A percentile compares a stretch with the other conserved stretches of the same genome.
phyloP scores from a whole-genome alignment of 2,329 filamentous ascomycete species.

The Alternaria infectoria region DNA sequence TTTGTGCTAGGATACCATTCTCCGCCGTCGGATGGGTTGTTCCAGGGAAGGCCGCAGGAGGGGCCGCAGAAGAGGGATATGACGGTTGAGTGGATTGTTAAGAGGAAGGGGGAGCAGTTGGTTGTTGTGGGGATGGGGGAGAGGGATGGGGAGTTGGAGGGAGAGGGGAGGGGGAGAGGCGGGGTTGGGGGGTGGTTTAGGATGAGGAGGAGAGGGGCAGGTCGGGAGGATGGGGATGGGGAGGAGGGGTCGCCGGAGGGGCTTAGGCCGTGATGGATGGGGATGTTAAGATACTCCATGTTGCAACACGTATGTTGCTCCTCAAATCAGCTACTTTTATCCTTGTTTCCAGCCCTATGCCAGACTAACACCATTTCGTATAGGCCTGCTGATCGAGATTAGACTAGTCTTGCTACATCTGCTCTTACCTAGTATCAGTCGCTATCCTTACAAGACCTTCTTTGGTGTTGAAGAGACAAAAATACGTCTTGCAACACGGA shows the following conservation, averaged over 20 bases:
- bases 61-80: constrained; percentile 4
- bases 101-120: not conserved
- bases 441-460: too few species aligned
- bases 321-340: too few species aligned
- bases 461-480: too few species aligned
- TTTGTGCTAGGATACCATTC: constrained; percentile 12
- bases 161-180: not conserved
- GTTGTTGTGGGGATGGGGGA: constrained; percentile 1
- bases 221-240: too few species aligned
- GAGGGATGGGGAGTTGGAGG: not conserved
- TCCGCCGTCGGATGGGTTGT: not conserved
- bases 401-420: too few species aligned
- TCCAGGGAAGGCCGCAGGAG: not conserved
- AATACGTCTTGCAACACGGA: too few species aligned
- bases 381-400: too few species aligned
- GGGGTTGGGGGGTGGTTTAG: not conserved
- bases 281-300: not conserved
- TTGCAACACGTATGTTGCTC: too few species aligned
- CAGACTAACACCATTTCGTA: too few species aligned
- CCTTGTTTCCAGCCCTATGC: too few species aligned
- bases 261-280: not conserved
- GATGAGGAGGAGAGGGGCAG: not conserved
- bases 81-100: not conserved
- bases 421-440: too few species aligned
- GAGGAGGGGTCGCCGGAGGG: not conserved